Base-by-base conservation (phyloP, 768 basidiomycete genomes). In the Phlegmacium glaucopus region DNA sequence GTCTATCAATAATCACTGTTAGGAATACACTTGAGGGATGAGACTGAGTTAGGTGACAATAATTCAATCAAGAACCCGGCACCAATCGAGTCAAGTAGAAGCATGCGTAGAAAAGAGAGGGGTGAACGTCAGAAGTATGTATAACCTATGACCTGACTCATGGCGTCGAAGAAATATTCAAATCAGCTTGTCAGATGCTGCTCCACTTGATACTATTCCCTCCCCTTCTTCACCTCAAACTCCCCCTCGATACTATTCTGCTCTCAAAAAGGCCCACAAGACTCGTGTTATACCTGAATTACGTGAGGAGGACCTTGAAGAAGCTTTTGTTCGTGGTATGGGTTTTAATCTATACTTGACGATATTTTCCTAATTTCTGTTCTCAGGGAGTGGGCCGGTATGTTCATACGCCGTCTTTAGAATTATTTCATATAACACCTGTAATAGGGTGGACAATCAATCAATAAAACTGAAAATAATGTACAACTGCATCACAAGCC, bases 381-480 rank as follows among this genome's bases (percentile, higher is more conserved):
- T 45, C 32, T 22, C 59, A 93, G 91, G 91, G 38, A 85, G 89
- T 60, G 94, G 92, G 13, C 92, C 93, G 51, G 76, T 77, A 72
- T 60, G 74, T 70, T 40, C 46, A 43, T 56, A 48, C 47, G 48
- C 46, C 48, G 47, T 42, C 49, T 44, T 50, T 54, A 58, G 40
- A 57, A 50, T 51, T 51, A 47, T 29, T 41, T 48, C 52, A 46
- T 49, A 56, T 56, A 57, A 61, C 58, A 55, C 60, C 58, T 60
- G 48, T 60, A 28, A 37, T 57, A 78, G 77, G 94, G 94, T 25
- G 94, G 94, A n/a, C 94, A 97, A 74, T 93, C 91, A 22, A 85
- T 95, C 62, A 95, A 97, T 74, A 97, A 96, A 72, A 92, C 90
- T 50, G 79, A 86, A 72, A 84, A 94, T 66, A 88, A 90, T 60